A percentile compares a stretch with the other conserved stretches of the same genome.
Conservation (phyloP, 1,139 yeast species). For the Candida glucosophila region DNA sequence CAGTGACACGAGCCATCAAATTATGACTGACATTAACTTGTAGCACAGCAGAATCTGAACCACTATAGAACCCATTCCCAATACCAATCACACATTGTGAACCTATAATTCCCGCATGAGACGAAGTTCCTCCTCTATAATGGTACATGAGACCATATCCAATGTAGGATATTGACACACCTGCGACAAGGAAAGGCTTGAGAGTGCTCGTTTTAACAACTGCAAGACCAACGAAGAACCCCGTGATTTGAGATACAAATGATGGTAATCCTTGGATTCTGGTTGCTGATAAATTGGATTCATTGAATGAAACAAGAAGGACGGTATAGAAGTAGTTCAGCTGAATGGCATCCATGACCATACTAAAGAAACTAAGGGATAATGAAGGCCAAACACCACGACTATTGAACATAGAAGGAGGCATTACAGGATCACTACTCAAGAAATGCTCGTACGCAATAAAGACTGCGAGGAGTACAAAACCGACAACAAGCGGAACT, state of each 20-base stretch:
- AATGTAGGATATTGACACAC: slow-evolving; percentile 45
- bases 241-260: slow-evolving; percentile 56
- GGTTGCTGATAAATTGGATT: slow-evolving; percentile 51
- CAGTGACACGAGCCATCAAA: slow-evolving; percentile 54
- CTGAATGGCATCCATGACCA: slow-evolving; percentile 60
- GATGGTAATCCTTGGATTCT: slow-evolving; percentile 57
- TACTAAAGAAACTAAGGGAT: slow-evolving; percentile 42
- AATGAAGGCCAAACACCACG: slow-evolving; percentile 53
- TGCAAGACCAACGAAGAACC: slow-evolving; percentile 50
- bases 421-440: slow-evolving; percentile 51
- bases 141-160: slow-evolving; percentile 50
- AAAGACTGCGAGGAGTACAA: slow-evolving; percentile 46
- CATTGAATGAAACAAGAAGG: slow-evolving; percentile 52
- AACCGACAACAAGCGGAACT: slow-evolving; percentile 60
- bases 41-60: slow-evolving; percentile 32
- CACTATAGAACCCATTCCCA: slow-evolving; percentile 66
- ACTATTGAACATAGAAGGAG: slow-evolving; percentile 48
- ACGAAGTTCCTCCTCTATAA: slow-evolving; percentile 43
- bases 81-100: slow-evolving; percentile 59
- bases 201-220: slow-evolving; percentile 44
- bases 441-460: slow-evolving; percentile 44
- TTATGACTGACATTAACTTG: slow-evolving; percentile 60
- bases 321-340: slow-evolving; percentile 61
- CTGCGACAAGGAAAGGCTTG: slow-evolving; percentile 53
- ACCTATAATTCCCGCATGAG: slow-evolving; percentile 51